Evolutionary conservation across 805 yeast genomes (phyloP).

Genomic region (Cyberlindnera suaveolens): DNA sequence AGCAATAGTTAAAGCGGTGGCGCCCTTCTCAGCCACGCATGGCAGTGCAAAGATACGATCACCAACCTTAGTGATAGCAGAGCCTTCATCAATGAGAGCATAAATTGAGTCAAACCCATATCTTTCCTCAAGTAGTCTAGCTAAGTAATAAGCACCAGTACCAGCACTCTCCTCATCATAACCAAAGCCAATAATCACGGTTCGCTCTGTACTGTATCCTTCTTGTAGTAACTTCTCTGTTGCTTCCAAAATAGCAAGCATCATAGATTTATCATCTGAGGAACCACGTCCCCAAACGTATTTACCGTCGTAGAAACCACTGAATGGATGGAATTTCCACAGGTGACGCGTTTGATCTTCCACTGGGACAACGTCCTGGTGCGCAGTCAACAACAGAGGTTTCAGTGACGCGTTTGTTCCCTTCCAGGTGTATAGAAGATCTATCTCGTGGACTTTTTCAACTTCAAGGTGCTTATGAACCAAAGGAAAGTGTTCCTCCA

Average conservation of each 20-base stretch:
- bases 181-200: constrained; percentile 60
- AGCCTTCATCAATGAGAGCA: constrained; percentile 65
- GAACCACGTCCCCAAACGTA: constrained; percentile 71
- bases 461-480: constrained; percentile 42
- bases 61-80: constrained; percentile 2
- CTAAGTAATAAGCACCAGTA: constrained; percentile 42
- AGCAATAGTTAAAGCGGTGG: constrained; percentile 42
- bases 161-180: constrained; percentile 73
- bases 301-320: constrained; percentile 59
- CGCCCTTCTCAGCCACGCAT: constrained; percentile 57
- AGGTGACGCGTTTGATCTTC: constrained; percentile 46
- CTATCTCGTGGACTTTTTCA: constrained; percentile 56
- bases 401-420: constrained; percentile 47
- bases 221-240: constrained; percentile 43
- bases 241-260: constrained; percentile 60
- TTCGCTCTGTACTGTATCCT: constrained; percentile 50
- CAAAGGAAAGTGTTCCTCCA: constrained; percentile 50
- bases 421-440: constrained; percentile 57
- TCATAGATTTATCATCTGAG: constrained; percentile 62
- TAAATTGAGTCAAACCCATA: constrained; percentile 42
- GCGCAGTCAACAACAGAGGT: constrained; percentile 70
- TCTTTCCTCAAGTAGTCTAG: constrained; percentile 1
- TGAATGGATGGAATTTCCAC: constrained; percentile 68
- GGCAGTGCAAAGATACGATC: constrained; percentile 42
- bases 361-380: constrained; percentile 82